Conservation (phyloP, 108 stramenopile species). For the Chaetoceros tenuissimus region DNA sequence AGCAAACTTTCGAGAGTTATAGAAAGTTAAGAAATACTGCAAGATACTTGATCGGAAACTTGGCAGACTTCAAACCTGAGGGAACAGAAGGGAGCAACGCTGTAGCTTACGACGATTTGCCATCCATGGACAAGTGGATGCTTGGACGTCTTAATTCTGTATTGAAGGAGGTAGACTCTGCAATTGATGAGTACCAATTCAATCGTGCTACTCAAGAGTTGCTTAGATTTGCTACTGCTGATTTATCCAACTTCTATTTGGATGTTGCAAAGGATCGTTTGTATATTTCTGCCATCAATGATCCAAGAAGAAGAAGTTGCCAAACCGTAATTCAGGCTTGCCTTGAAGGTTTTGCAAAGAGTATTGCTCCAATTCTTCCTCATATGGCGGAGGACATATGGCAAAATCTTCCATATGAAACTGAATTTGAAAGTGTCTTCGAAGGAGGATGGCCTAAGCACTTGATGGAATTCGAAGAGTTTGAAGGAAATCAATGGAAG, state of each 20-base stretch:
- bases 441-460: constrained; percentile 60
- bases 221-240: constrained; percentile 79
- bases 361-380: constrained; percentile 87
- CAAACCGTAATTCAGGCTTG: constrained; percentile 83
- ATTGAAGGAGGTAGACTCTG: constrained; percentile 81
- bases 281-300: constrained; percentile 86
- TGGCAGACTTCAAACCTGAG: constrained; percentile 82
- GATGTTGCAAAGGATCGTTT: constrained; percentile 96
- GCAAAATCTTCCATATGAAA: constrained; percentile 81
- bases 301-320: constrained; percentile 79
- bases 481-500: constrained; percentile 59
- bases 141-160: constrained; percentile 69
- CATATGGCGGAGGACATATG: constrained; percentile 98
- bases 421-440: constrained; percentile 62
- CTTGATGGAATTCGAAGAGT: constrained; percentile 36
- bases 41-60: constrained; percentile 90
- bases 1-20: constrained; percentile 92
- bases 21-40: constrained; percentile 95
- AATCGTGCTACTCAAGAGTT: constrained; percentile 78
- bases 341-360: constrained; percentile 78
- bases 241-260: constrained; percentile 95
- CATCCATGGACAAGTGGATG: constrained; percentile 94
- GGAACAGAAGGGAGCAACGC: constrained; percentile 34
- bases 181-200: constrained; percentile 84
- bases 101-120: constrained; percentile 76